Conservation (phyloP, 1,284 basidiomycete species). For the Apiotrichum gamsii region DNA sequence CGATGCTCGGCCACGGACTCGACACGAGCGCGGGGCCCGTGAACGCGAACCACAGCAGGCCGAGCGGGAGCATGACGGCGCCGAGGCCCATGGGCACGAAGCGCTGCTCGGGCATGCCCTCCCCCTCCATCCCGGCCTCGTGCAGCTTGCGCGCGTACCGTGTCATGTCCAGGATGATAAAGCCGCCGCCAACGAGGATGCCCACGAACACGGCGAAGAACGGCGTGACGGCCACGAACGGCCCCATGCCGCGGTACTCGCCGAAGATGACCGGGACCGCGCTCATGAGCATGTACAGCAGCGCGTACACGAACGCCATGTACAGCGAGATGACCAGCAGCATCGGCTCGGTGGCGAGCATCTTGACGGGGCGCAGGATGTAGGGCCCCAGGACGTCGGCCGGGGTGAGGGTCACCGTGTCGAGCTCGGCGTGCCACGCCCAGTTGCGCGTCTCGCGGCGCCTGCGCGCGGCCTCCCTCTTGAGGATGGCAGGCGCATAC, state of each 20-base stretch:
- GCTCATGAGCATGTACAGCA: conserved; percentile 26
- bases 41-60: conserved; percentile 26
- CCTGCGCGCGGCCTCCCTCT: conserved; percentile 4
- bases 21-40: conserved; percentile 19
- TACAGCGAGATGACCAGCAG: conserved; percentile 21
- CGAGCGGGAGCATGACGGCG: conserved; percentile 13
- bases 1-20: conserved; percentile 18
- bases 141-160: conserved; percentile 12
- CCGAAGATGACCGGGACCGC: conserved; percentile 21
- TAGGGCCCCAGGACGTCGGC: conserved; percentile 17
- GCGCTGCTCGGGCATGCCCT: conserved; percentile 15
- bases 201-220: conserved; percentile 18
- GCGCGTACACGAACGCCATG: conserved; percentile 24
- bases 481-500: conserved; percentile 19
- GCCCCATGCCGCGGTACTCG: conserved; percentile 17
- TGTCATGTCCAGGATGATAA: conserved; percentile 20
- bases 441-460: conserved; percentile 14
- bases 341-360: conserved; percentile 23
- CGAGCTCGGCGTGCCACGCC: conserved; percentile 20
- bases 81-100: conserved; percentile 21
- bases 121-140: not conserved
- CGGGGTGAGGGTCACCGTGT: conserved; percentile 12
- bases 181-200: conserved; percentile 15
- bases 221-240: conserved; percentile 6
- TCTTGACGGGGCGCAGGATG: conserved; percentile 17